Percentiles rank a stretch among this genome's conserved stretches.
Conservation (phyloP, 148 eudicot genomes). For the Vaccinium corymbosum region DNA sequence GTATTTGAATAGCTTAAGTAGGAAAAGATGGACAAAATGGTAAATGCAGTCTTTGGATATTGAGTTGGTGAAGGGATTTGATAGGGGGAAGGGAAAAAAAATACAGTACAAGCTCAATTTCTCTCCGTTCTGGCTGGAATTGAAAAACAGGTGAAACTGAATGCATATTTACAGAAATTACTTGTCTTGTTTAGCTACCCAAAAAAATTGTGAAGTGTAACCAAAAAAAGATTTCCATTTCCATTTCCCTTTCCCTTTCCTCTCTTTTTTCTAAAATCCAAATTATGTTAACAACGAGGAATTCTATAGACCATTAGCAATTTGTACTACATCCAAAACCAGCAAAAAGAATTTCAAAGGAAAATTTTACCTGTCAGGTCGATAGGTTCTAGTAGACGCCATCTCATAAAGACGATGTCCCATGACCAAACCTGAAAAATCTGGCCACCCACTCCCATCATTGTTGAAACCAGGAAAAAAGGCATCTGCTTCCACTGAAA, state of each 20-base stretch:
- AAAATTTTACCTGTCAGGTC: conserved; percentile 74
- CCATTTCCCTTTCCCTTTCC: neutral
- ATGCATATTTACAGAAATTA: neutral
- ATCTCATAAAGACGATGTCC: conserved; percentile 82
- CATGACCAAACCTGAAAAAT: conserved; percentile 94
- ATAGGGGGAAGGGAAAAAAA: neutral
- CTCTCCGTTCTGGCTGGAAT: neutral
- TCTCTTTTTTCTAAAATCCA: too few species aligned
- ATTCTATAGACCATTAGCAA: neutral
- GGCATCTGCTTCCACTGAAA: conserved; percentile 88
- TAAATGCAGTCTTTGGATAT: neutral
- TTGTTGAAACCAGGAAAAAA: conserved; percentile 89
- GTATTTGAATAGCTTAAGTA: too few species aligned
- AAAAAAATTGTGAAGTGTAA: neutral
- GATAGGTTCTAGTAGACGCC: conserved; percentile 79
- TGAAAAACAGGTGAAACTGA: neutral
- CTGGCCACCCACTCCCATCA: conserved; percentile 87
- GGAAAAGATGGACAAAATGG: neutral
- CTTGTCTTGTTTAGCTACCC: neutral
- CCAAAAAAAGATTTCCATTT: neutral
- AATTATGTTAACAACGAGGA: neutral
- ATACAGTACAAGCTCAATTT: neutral
- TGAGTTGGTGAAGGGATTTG: neutral
- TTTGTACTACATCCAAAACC: neutral
- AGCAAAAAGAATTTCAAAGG: neutral